A percentile compares a stretch with the other conserved stretches of the same genome.
Conservation (phyloP, 495 filamentous ascomycete genomes). For the Hypoxylon lenormandii region DNA sequence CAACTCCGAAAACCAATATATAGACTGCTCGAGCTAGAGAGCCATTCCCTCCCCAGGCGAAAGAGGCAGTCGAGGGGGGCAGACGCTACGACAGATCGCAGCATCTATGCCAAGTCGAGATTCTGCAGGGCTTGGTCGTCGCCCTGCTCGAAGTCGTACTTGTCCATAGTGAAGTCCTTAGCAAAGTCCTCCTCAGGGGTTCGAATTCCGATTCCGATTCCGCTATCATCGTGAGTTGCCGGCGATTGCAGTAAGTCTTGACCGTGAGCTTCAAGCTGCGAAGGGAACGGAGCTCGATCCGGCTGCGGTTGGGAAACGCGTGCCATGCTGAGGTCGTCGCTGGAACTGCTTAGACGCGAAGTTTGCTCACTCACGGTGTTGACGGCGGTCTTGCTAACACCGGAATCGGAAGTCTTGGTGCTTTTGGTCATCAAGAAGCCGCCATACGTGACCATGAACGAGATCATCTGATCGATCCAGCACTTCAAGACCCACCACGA, state of each 20-base stretch:
- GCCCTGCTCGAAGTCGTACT: constrained; percentile 59
- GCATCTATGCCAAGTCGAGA: constrained; percentile 8
- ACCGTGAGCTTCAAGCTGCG: constrained; percentile 20
- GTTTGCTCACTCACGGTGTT: constrained; percentile 51
- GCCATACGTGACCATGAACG: constrained; percentile 90
- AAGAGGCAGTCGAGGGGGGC: not conserved
- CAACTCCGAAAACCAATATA: constrained; percentile 35
- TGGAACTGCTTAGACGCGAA: constrained; percentile 60
- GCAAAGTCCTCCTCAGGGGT: constrained; percentile 70
- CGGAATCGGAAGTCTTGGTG: constrained; percentile 19
- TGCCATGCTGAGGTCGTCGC: constrained; percentile 56
- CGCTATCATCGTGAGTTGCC: constrained; percentile 72
- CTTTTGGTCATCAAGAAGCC: constrained; percentile 79
- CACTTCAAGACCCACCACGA: constrained; percentile 99
- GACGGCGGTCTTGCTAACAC: constrained; percentile 45
- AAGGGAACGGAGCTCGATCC: constrained; percentile 58
- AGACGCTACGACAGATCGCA: not conserved
- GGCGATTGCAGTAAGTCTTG: constrained; percentile 45
- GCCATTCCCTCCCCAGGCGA: not conserved
- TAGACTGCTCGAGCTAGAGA: constrained; percentile 11
- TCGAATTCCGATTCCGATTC: constrained; percentile 75
- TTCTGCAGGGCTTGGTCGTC: constrained; percentile 23
- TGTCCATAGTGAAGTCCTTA: constrained; percentile 53
- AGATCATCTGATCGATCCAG: constrained; percentile 94
- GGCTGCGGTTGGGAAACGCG: constrained; percentile 55